Base-by-base conservation (phyloP, 2,329 filamentous ascomycete species). In the Xylariaceae sp. region DNA sequence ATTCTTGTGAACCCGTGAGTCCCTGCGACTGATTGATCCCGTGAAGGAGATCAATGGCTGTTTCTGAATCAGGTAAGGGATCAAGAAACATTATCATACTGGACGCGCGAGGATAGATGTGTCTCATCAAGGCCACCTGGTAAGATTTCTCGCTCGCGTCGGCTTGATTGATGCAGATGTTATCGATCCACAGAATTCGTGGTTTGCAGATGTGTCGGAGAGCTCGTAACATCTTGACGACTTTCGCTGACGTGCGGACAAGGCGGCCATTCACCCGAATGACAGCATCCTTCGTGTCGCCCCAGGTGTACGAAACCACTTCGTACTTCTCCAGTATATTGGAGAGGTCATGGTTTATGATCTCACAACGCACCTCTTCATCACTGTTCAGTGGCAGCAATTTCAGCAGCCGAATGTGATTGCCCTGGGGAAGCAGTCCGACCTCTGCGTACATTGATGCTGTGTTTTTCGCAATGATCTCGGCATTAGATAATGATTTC, bases 251-350 rank as follows among this genome's bases (percentile, higher is more conserved):
- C 37, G 58, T 44, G 11, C 51, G 53, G 39, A 57, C 45, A 35
- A 39, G 47, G 12, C 34, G 27, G 29, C 55, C 54, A 41, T 62
- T 37, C 12, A 55, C 35, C 31, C 39, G 30, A 4, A 61, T 50
- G 3, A 44, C 47, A 34, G 42, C 5, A 42, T 39, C 53, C 8
- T 26, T 47, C 26, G 52, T 11, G 29, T 60, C 55, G 12, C 59
- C 57, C 59, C 55, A 61, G 49, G 57, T 59, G 50, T 62, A 62
- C 9, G 59, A 62, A 31, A 62, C 51, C n/a, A 59, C 59, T 32
- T 61, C 53, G 9, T 60, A 62, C 9, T 44, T 32, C 4, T 26
- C 43, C 27, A 12, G 8, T 39, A 48, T 1, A 12, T 30, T 48
- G 3, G 47, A 42, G 4, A 58, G 42, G n/a, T 41, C 35, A 26